phyloP scores from a whole-genome alignment of 2,329 filamentous ascomycete species.

The Aspergillus ibericus region DNA sequence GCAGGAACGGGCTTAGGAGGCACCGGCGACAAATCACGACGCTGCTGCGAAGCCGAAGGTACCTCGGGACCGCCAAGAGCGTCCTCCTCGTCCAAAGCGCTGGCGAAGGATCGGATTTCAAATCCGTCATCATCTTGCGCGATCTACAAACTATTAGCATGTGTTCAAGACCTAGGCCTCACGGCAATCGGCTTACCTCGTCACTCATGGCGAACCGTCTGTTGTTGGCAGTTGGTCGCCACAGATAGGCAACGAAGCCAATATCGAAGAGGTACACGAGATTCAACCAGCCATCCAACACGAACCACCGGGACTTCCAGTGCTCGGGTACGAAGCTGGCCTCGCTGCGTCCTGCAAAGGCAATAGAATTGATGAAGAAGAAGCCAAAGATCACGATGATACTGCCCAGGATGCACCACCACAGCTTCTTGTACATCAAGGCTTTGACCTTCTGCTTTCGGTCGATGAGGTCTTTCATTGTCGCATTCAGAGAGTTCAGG shows the following conservation, averaged over 20 bases:
- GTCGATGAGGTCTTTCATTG: slow-evolving; percentile 93
- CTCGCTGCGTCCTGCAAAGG: slow-evolving; percentile 80
- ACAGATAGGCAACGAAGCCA: slow-evolving; percentile 88
- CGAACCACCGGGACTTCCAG: slow-evolving; percentile 97
- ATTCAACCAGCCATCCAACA: slow-evolving; percentile 96
- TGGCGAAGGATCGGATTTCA: slow-evolving; percentile 89
- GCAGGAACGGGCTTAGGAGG: slow-evolving; percentile 55
- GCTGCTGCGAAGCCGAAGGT: slow-evolving; percentile 30
- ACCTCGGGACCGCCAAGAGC: slow-evolving; percentile 41
- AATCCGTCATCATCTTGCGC: slow-evolving; percentile 98
- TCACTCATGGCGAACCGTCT: slow-evolving; percentile 98
- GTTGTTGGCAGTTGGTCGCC: slow-evolving; percentile 96
- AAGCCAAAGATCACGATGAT: slow-evolving; percentile 96
- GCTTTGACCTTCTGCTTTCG: slow-evolving; percentile 93
- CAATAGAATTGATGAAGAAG: slow-evolving; percentile 98
- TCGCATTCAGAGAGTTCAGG: slow-evolving; percentile 88
- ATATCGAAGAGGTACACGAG: slow-evolving; percentile 94
- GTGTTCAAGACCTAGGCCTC: background rate
- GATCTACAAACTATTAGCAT: slow-evolving; percentile 55
- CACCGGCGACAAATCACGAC: slow-evolving; percentile 40
- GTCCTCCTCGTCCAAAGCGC: slow-evolving; percentile 67
- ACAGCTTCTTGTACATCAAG: slow-evolving; percentile 95
- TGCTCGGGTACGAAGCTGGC: slow-evolving; percentile 93
- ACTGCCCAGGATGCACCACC: slow-evolving; percentile 93
- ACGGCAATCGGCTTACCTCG: slow-evolving; percentile 57